Conservation (phyloP, 2,329 filamentous ascomycete genomes). For the Stromatinia cepivora region DNA sequence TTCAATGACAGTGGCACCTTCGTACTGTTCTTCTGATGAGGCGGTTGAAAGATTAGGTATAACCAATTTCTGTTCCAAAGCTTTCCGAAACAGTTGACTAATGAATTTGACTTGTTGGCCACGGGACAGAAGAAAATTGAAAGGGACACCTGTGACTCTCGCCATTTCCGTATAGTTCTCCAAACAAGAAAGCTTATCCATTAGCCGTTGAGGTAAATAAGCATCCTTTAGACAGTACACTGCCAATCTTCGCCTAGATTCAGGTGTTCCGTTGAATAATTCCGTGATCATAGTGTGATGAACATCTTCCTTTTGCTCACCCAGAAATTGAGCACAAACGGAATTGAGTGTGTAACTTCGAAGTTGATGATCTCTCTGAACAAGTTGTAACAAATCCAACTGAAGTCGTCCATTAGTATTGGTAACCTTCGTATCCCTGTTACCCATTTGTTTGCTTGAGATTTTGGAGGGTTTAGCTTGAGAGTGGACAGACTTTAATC, state of each 20-base stretch:
- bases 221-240: constrained; percentile 98
- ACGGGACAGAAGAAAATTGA: constrained; percentile 87
- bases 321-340: constrained; percentile 89
- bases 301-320: constrained; percentile 98
- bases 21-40: constrained; percentile 81
- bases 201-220: constrained; percentile 86
- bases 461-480: constrained; percentile 79
- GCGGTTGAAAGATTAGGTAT: constrained; percentile 82
- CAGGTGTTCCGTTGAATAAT: constrained; percentile 91
- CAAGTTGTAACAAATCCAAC: constrained; percentile 87
- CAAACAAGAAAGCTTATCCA: constrained; percentile 98
- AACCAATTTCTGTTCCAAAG: constrained; percentile 87
- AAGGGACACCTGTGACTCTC: constrained; percentile 96
- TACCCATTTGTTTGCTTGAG: constrained; percentile 98
- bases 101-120: constrained; percentile 98
- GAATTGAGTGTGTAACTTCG: constrained; percentile 97
- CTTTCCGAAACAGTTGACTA: constrained; percentile 95
- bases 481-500: constrained; percentile 70
- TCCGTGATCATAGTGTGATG: constrained; percentile 99
- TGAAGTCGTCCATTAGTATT: constrained; percentile 94
- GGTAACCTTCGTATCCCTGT: constrained; percentile 87
- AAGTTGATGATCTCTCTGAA: constrained; percentile 92
- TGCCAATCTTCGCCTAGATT: constrained; percentile 85
- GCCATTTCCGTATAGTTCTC: constrained; percentile 99
- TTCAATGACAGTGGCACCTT: constrained; percentile 97